A percentile compares a stretch with the other conserved stretches of the same genome.
These are phyloP conservation scores for Aspergillus quadrilineatus DNA, from an alignment of 2,329 filamentous ascomycete genomes.

Conservation along the genomic window DNA sequence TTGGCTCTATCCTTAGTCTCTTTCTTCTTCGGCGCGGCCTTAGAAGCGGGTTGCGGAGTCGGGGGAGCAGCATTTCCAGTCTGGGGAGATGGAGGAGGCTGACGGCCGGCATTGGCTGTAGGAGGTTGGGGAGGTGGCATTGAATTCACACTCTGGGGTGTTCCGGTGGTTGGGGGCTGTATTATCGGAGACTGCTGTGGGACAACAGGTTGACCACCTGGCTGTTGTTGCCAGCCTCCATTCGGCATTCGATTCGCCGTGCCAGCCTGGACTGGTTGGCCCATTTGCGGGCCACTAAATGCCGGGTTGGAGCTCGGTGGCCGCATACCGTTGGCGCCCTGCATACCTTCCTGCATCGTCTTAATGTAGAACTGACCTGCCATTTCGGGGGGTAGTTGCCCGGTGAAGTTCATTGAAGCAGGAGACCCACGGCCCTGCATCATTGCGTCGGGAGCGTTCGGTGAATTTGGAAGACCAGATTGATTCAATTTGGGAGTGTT, in stretches of 20 bases:
- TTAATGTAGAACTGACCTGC: constrained; percentile 45
- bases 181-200: constrained; percentile 45
- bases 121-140: constrained; percentile 53
- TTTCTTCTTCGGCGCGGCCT: constrained; percentile 61
- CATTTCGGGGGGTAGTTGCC: constrained; percentile 52
- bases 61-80: constrained; percentile 54
- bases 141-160: constrained; percentile 57
- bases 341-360: constrained; percentile 45
- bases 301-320: constrained; percentile 55
- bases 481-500: constrained; percentile 61
- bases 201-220: constrained; percentile 48
- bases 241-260: constrained; percentile 41
- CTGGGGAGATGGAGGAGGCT: constrained; percentile 46
- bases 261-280: constrained; percentile 45
- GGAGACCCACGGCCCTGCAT: constrained; percentile 60
- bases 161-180: constrained; percentile 53
- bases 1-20: constrained; percentile 54
- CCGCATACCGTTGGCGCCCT: constrained; percentile 56
- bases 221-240: constrained; percentile 43
- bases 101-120: constrained; percentile 39
- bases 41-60: constrained; percentile 61
- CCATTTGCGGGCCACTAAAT: constrained; percentile 44
- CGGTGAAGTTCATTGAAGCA: constrained; percentile 57
- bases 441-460: constrained; percentile 58
- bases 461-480: constrained; percentile 57